phyloP scores from a whole-genome alignment of 257 asterid genomes.

The Henckelia pumila region DNA sequence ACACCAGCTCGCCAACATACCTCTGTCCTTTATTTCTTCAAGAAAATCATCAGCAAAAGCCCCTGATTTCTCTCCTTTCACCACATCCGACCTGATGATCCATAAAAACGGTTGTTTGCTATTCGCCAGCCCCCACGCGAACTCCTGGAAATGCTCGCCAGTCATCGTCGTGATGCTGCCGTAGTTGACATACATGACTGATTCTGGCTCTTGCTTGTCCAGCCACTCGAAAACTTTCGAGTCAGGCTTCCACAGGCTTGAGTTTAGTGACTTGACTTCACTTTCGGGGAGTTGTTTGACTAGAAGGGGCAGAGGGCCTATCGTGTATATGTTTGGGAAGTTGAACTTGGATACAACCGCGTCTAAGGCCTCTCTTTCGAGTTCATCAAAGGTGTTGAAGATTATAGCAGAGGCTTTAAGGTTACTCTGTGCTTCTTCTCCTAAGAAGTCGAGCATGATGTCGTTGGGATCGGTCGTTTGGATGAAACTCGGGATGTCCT shows the following conservation, averaged over 20 bases:
- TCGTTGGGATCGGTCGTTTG: slow-evolving; percentile 53
- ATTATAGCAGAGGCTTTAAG: slow-evolving; percentile 42
- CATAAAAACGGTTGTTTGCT: slow-evolving; percentile 50
- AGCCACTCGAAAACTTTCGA: slow-evolving; percentile 44
- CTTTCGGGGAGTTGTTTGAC: slow-evolving; percentile 21
- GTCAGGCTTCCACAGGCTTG: slow-evolving; percentile 49
- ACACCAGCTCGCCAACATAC: slow-evolving; percentile 42
- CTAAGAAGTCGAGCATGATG: slow-evolving; percentile 48
- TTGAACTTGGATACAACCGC: slow-evolving; percentile 35
- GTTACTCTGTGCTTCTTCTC: slow-evolving; percentile 45
- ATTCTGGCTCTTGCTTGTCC: slow-evolving; percentile 27
- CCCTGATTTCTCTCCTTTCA: slow-evolving; percentile 30
- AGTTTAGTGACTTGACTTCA: slow-evolving; percentile 30
- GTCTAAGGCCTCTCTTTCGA: slow-evolving; percentile 40
- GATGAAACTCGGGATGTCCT: slow-evolving; percentile 53
- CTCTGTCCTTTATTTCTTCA: slow-evolving; percentile 44
- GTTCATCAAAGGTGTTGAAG: slow-evolving; percentile 48
- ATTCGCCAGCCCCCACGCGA: slow-evolving; percentile 56
- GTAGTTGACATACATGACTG: slow-evolving; percentile 55
- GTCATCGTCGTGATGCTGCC: slow-evolving; percentile 57
- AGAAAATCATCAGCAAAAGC: slow-evolving; percentile 33
- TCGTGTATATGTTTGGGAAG: slow-evolving; percentile 38
- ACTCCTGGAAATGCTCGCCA: slow-evolving; percentile 37
- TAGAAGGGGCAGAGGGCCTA: slow-evolving; percentile 53
- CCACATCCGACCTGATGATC: slow-evolving; percentile 49